Percentiles rank a stretch among this genome's conserved stretches.
Conservation (phyloP, 768 basidiomycete species). For the Xerocomellus chrysenteron region DNA sequence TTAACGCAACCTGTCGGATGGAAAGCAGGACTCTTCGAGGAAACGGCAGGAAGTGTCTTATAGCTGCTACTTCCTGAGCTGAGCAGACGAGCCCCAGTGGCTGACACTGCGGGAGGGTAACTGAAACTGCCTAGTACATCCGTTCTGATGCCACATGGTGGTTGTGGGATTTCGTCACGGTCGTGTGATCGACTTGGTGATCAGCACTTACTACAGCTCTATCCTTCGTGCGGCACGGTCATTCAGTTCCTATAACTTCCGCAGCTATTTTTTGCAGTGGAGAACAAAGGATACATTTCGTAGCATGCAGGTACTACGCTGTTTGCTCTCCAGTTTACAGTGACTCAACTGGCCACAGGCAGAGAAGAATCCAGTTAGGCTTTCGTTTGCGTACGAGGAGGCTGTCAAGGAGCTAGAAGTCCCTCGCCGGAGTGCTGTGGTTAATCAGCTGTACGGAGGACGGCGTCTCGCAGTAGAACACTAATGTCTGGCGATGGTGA, state of each 20-base stretch:
- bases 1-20: neutral
- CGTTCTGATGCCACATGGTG: too few relatives aligned
- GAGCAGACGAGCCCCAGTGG: too few relatives aligned
- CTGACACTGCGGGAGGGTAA: too few relatives aligned
- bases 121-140: too few relatives aligned
- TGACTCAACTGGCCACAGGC: conserved; percentile 39
- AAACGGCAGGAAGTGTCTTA: neutral
- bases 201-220: too few relatives aligned
- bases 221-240: conserved; percentile 72
- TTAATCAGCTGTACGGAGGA: conserved; percentile 75
- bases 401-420: conserved; percentile 57
- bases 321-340: neutral
- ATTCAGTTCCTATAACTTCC: conserved; percentile 93
- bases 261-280: conserved; percentile 74
- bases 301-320: neutral
- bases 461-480: conserved; percentile 85
- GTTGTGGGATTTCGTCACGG: too few relatives aligned
- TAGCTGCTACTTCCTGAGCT: neutral
- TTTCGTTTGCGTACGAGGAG: conserved; percentile 63
- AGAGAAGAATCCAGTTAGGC: conserved; percentile 55
- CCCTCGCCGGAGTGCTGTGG: conserved; percentile 70
- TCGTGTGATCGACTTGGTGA: too few relatives aligned
- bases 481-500: neutral
- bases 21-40: neutral
- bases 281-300: conserved; percentile 48